Percentiles rank a stretch among this genome's conserved stretches.
Evolutionary conservation across 306 rosid species (phyloP).

Genomic region (Myrica gale): DNA sequence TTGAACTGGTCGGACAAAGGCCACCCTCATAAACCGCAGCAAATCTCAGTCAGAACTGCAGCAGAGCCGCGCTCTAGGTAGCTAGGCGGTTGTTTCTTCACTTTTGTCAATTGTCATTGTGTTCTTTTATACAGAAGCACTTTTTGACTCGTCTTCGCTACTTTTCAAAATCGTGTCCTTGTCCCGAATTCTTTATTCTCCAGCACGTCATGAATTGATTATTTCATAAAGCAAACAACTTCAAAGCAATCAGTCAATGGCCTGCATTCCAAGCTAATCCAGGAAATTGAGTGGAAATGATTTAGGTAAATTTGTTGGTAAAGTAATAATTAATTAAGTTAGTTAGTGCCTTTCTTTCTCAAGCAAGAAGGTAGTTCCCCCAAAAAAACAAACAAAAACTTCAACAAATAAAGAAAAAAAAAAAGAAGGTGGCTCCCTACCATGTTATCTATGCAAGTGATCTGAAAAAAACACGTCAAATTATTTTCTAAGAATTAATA

Average conservation of each 20-base stretch:
- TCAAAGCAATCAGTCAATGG: constrained; percentile 27
- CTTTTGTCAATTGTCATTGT: not conserved
- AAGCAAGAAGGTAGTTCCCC: constrained; percentile 1
- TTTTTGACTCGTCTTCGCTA: constrained; percentile 18
- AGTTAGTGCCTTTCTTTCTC: constrained; percentile 9
- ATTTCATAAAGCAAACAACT: not conserved
- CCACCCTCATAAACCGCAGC: too few species aligned
- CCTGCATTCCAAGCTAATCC: constrained; percentile 12
- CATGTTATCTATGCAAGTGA: too few species aligned
- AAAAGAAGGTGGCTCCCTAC: too few species aligned
- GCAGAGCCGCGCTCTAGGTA: too few species aligned
- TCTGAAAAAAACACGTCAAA: too few species aligned
- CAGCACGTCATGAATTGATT: constrained; percentile 4
- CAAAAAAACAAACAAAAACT: not conserved
- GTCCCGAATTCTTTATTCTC: constrained; percentile 16
- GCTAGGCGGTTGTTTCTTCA: not conserved
- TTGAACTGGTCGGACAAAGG: too few species aligned
- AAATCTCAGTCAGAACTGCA: too few species aligned
- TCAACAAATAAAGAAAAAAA: too few species aligned
- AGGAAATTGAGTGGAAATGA: constrained; percentile 15
- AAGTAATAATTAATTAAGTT: not conserved
- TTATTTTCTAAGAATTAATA: too few species aligned
- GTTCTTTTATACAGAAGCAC: not conserved
- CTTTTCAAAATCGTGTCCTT: constrained; percentile 1
- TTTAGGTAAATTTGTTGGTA: not conserved